A percentile compares a stretch with the other conserved stretches of the same genome.
Evolutionary conservation across 1,284 basidiomycete species (phyloP).

Genomic region (Boletellus deceptivus): DNA sequence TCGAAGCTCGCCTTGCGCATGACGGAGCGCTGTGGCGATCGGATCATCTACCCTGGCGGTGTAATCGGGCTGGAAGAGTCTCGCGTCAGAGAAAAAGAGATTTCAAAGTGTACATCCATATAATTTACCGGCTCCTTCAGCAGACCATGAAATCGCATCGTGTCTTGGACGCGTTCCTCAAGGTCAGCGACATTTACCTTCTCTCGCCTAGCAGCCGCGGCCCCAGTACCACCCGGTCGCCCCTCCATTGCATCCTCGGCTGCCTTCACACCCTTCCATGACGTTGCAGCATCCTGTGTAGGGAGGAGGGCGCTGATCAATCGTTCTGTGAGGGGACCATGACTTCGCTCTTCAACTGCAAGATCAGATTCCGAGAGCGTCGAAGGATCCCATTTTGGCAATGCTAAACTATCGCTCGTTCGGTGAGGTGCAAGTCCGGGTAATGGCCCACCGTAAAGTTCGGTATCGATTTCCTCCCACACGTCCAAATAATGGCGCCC

Average conservation of each 20-base stretch:
- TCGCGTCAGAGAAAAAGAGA: constrained; percentile 14
- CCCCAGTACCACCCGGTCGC: constrained; percentile 68
- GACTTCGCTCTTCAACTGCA: constrained; percentile 65
- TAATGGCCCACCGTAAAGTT: too few relatives aligned
- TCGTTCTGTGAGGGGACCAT: constrained; percentile 78
- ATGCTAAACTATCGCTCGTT: constrained; percentile 20
- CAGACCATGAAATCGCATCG: constrained; percentile 68
- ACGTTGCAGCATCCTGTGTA: constrained; percentile 53
- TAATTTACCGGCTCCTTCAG: constrained; percentile 53
- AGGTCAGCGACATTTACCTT: constrained; percentile 70
- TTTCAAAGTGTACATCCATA: constrained; percentile 5
- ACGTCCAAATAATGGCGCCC: too few relatives aligned
- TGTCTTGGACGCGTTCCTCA: constrained; percentile 67
- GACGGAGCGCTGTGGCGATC: constrained; percentile 85
- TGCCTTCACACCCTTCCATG: constrained; percentile 74
- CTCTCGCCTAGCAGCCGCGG: constrained; percentile 68
- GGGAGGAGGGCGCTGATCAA: constrained; percentile 77
- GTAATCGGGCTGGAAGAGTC: constrained; percentile 64
- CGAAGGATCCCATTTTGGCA: constrained; percentile 67
- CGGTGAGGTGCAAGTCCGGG: constrained; percentile 38
- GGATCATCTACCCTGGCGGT: constrained; percentile 86
- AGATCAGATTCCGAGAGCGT: constrained; percentile 65
- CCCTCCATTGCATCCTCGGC: constrained; percentile 83
- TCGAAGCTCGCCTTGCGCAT: constrained; percentile 82
- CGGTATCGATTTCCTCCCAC: too few relatives aligned